Conservation (phyloP, 805 yeast genomes). For the Candida nemodendra region DNA sequence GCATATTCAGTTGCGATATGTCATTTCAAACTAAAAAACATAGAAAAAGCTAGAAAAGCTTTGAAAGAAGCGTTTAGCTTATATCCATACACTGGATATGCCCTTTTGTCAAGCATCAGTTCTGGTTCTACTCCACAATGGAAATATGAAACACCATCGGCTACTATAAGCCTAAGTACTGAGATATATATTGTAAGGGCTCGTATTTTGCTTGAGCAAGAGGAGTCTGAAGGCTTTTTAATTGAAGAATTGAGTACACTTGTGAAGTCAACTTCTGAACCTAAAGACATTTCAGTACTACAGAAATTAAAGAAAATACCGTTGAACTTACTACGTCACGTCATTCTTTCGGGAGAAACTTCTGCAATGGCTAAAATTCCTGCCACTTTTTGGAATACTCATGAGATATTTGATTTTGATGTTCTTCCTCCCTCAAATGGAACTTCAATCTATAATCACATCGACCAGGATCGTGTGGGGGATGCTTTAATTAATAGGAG, state of each 20-base stretch:
- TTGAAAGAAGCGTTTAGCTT: constrained; percentile 49
- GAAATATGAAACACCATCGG: constrained; percentile 27
- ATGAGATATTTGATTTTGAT: constrained; percentile 69
- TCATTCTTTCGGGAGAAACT: constrained; percentile 68
- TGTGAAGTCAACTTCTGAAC: constrained; percentile 17
- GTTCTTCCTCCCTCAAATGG: constrained; percentile 63
- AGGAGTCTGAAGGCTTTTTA: constrained; percentile 42
- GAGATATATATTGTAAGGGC: constrained; percentile 64
- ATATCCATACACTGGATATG: constrained; percentile 58
- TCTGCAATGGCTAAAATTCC: constrained; percentile 72
- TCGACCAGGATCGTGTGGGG: constrained; percentile 47
- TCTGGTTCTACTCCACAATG: constrained; percentile 27
- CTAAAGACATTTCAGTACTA: constrained; percentile 15
- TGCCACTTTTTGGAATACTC: constrained; percentile 52
- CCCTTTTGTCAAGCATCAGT: constrained; percentile 50
- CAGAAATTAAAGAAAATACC: constrained; percentile 44
- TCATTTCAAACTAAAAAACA: constrained; percentile 40
- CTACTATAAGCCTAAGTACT: constrained; percentile 41
- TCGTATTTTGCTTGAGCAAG: constrained; percentile 50
- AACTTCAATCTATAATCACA: constrained; percentile 41
- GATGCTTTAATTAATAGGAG: constrained; percentile 35
- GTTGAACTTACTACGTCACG: constrained; percentile 61
- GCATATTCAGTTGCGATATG: constrained; percentile 67
- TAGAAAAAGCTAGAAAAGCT: constrained; percentile 44
- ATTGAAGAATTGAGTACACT: constrained; percentile 16